Evolutionary conservation across 768 basidiomycete species (phyloP).

Genomic region (Lentinula guzmanii): DNA sequence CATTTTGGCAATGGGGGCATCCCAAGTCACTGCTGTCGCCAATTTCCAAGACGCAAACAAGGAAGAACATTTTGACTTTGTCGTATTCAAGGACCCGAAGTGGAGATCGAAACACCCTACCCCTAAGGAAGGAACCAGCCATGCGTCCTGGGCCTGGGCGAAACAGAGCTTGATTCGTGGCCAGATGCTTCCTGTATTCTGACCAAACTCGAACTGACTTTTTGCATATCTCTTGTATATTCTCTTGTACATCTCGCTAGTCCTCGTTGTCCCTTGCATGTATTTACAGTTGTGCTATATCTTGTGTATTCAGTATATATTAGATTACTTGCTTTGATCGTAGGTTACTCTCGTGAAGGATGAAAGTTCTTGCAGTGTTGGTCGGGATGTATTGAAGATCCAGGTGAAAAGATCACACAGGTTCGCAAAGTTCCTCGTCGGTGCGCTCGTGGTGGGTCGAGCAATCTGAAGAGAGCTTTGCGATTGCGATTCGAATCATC

Average conservation of each 20-base stretch:
- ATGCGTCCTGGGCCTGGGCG: constrained; percentile 63
- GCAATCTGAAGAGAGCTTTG: too few relatives aligned
- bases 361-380: too few relatives aligned
- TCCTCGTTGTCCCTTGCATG: not conserved
- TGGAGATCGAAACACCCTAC: constrained; percentile 18
- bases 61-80: constrained; percentile 8
- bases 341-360: too few relatives aligned
- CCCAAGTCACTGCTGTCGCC: constrained; percentile 46
- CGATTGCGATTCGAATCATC: too few relatives aligned
- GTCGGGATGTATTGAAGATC: too few relatives aligned
- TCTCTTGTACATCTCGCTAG: not conserved
- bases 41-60: not conserved
- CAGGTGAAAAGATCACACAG: too few relatives aligned
- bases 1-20: constrained; percentile 74
- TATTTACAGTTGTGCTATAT: not conserved
- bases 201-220: not conserved
- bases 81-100: constrained; percentile 50
- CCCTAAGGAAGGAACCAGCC: constrained; percentile 20
- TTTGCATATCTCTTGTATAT: constrained; percentile 16
- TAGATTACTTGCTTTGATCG: not conserved
- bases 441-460: too few relatives aligned
- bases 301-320: not conserved
- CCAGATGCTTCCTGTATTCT: constrained; percentile 28
- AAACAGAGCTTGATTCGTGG: constrained; percentile 73
- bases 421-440: too few relatives aligned